Evolutionary conservation across 1,284 basidiomycete species (phyloP), one percentile per base, ranked within the genome.

Genomic region (Sporisorium iseilematis-ciliati): DNA sequence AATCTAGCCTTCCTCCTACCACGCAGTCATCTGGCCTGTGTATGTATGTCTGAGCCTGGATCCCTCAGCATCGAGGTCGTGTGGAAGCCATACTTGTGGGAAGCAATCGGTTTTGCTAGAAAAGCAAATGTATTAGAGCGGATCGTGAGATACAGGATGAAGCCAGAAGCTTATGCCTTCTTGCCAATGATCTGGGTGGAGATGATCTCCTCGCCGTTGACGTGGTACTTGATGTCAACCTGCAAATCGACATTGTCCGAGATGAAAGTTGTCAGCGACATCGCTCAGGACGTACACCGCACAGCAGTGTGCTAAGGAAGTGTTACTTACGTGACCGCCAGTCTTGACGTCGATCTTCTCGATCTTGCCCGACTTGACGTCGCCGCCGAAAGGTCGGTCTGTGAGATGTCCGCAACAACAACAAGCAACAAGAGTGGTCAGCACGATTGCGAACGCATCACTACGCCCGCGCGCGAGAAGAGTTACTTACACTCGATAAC

Each of bases 311-410:
- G 16, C 25, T n/a, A n/a, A n/a, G 16, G 20, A 33, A 12, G 10
- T 11, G 26, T 12, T 42, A 80, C 79, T 74, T 75, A 80, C 79
- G 71, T 79, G 75, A 48, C 79, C 77, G 59, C 79, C 79, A 31
- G 75, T 79, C 75, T 79, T 78, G 65, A 75, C 67, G 52, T 81
- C 77, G 57, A 81, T 81, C 72, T 81, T 81, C 23, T 81, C 79
- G 67, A 81, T 81, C 75, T 77, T 81, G 73, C 79, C 79, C 23
- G 72, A 65, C 75, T 78, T 72, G 75, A 79, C 65, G 4, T 81
- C 79, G 45, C 79, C 79, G 64, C 77, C 79, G 61, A 81, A 81
- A 49, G 77, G 79, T 58, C 79, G 77, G 79, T 79, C 78, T 80
- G 53, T 7, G 23, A 50, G 33, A 14, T 21, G 11, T 0, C 7